Conservation (phyloP, 208 protist genomes). For the Acanthamoeba castellanii region DNA sequence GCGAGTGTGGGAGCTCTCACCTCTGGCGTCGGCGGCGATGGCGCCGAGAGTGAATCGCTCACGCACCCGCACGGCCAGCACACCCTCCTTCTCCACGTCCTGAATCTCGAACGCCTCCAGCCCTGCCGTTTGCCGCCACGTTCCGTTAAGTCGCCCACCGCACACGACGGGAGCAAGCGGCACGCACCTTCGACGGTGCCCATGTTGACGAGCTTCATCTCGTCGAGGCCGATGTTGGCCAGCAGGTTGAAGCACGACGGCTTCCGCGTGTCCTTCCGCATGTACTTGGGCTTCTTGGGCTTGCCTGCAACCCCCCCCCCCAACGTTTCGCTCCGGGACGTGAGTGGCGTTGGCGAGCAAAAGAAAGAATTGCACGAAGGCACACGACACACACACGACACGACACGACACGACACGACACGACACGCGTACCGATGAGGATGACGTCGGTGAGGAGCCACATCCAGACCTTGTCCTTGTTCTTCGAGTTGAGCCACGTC, state of each 20-base stretch:
- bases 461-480: constrained; percentile 24
- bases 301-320: too few relatives aligned
- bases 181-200: not conserved
- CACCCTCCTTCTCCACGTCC: constrained; percentile 37
- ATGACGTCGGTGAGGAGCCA: constrained; percentile 30
- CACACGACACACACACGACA: too few relatives aligned
- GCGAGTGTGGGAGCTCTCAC: not conserved
- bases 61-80: not conserved
- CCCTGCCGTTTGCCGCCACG: not conserved
- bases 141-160: not conserved
- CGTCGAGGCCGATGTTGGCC: constrained; percentile 20
- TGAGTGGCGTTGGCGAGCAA: too few relatives aligned
- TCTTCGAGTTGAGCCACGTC: constrained; percentile 29
- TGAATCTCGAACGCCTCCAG: constrained; percentile 20
- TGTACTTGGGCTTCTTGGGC: constrained; percentile 43
- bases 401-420: not conserved
- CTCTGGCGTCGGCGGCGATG: not conserved
- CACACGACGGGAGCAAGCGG: too few relatives aligned
- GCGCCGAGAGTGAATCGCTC: constrained; percentile 6
- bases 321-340: too few relatives aligned
- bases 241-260: constrained; percentile 34
- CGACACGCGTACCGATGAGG: not conserved
- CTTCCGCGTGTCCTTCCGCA: constrained; percentile 2
- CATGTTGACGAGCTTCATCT: constrained; percentile 40
- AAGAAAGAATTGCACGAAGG: not conserved